Evolutionary conservation across 345 rosid genomes (phyloP).

Genomic region (Trapa bicornis): DNA sequence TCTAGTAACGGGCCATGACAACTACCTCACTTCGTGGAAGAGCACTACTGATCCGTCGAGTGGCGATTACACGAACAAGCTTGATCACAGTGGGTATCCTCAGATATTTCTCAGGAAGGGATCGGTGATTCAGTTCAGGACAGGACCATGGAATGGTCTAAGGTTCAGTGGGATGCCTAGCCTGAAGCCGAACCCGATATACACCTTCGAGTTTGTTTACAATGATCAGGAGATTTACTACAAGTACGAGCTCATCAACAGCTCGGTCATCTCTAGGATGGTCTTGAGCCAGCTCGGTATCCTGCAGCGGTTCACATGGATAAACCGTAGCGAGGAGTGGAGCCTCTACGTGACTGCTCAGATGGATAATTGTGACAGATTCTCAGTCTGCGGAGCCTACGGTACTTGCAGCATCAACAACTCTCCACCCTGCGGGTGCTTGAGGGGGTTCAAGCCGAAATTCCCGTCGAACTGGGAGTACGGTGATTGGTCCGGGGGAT

Average conservation of each 20-base stretch:
- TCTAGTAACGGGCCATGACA: conserved; percentile 16
- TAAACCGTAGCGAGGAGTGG: conserved; percentile 21
- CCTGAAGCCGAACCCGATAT: conserved; percentile 11
- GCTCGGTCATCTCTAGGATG: conserved; percentile 20
- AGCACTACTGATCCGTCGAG: conserved; percentile 28
- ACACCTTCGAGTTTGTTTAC: conserved; percentile 13
- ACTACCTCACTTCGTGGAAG: conserved; percentile 31
- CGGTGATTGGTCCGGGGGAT: conserved; percentile 29
- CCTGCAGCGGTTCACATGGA: conserved; percentile 28
- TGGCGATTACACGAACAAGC: conserved; percentile 16
- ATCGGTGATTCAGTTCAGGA: conserved; percentile 8
- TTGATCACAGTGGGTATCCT: conserved; percentile 27
- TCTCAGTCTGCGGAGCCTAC: conserved; percentile 27
- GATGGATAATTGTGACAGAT: conserved; percentile 31
- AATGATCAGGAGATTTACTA: conserved; percentile 23
- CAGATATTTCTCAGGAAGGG: conserved; percentile 20
- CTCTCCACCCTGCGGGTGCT: conserved; percentile 26
- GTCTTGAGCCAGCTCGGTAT: conserved; percentile 16
- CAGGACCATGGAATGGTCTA: conserved; percentile 42
- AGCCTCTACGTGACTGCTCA: conserved; percentile 17
- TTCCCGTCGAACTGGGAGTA: conserved; percentile 20
- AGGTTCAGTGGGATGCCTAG: conserved; percentile 29
- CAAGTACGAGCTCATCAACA: conserved; percentile 15
- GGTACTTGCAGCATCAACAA: conserved; percentile 27
- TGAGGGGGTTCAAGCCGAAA: conserved; percentile 33